A percentile compares a stretch with the other conserved stretches of the same genome.
These are phyloP conservation scores for Phytophthora constricta DNA, from an alignment of 352 stramenopile species.

Conservation along the genomic window DNA sequence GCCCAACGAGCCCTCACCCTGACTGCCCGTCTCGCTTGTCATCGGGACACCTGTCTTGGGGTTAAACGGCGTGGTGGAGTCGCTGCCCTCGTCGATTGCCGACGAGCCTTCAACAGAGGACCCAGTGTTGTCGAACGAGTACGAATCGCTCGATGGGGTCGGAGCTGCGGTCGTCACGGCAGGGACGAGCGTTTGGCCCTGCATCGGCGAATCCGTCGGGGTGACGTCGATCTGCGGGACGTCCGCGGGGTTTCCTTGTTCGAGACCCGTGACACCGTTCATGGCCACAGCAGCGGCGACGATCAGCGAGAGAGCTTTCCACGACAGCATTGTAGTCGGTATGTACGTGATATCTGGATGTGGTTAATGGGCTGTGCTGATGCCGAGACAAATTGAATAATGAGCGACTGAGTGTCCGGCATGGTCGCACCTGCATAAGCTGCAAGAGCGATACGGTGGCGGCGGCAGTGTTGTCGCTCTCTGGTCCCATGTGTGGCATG, in stretches of 20 bases:
- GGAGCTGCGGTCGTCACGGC: slow-evolving; percentile 1
- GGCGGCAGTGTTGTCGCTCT: too few relatives aligned
- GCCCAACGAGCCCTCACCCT: slow-evolving; percentile 3
- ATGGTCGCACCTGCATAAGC: not conserved
- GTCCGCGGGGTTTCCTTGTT: slow-evolving; percentile 10
- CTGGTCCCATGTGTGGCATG: too few relatives aligned
- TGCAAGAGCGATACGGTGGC: not conserved
- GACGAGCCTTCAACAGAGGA: slow-evolving; percentile 21
- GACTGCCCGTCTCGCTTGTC: not conserved
- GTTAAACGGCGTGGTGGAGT: slow-evolving; percentile 4
- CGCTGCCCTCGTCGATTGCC: slow-evolving; percentile 15
- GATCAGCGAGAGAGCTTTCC: slow-evolving; percentile 26
- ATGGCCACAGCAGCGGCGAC: slow-evolving; percentile 16
- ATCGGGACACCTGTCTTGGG: not conserved
- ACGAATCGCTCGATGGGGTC: not conserved
- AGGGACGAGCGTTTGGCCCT: not conserved
- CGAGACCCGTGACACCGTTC: slow-evolving; percentile 15
- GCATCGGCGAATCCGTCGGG: slow-evolving; percentile 2
- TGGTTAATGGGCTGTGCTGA: not conserved
- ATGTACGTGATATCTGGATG: slow-evolving; percentile 1
- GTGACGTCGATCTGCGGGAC: not conserved
- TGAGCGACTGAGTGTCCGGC: not conserved
- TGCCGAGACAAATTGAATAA: slow-evolving; percentile 28
- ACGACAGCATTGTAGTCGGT: slow-evolving; percentile 18
- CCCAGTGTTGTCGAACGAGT: slow-evolving; percentile 17